phyloP scores from a whole-genome alignment of 768 basidiomycete species.

The Lentinula raphanica region DNA sequence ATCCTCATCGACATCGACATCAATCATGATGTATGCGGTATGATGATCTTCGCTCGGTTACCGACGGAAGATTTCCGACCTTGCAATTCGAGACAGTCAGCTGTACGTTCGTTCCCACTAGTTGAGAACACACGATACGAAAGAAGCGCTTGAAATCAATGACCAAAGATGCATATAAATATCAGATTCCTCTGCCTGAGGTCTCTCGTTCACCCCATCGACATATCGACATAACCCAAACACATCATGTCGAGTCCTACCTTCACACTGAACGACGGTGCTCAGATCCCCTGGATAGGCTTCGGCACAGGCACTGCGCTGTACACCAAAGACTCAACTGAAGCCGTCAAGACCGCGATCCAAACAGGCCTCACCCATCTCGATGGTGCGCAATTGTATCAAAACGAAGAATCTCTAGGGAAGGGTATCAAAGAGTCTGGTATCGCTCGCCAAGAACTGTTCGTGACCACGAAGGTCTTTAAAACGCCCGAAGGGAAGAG shows the following conservation, averaged over 20 bases:
- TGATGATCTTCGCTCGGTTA: too few relatives aligned
- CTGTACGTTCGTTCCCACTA: too few relatives aligned
- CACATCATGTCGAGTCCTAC: constrained; percentile 12
- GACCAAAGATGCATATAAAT: too few relatives aligned
- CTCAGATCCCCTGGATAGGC: constrained; percentile 47
- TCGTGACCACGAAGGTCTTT: constrained; percentile 38
- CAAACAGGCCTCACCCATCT: constrained; percentile 49
- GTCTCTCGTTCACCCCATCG: too few relatives aligned
- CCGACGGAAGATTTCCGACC: too few relatives aligned
- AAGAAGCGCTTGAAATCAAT: too few relatives aligned
- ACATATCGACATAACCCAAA: constrained; percentile 4
- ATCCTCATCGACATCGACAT: too few relatives aligned
- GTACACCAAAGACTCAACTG: constrained; percentile 36
- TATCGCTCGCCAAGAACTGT: constrained; percentile 33
- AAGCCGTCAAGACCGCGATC: constrained; percentile 41
- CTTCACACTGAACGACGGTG: constrained; percentile 52
- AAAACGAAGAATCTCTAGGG: constrained; percentile 9
- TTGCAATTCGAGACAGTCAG: too few relatives aligned
- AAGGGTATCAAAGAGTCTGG: constrained; percentile 21
- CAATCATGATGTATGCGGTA: too few relatives aligned
- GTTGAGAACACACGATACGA: too few relatives aligned
- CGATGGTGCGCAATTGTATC: constrained; percentile 31
- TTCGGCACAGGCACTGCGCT: constrained; percentile 61
- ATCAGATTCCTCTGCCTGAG: too few relatives aligned
- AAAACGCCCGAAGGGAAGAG: constrained; percentile 27